Evolutionary conservation across 2,329 filamentous ascomycete species (phyloP), one percentile per base, ranked within the genome.

Genomic region (Exophiala viscosa): DNA sequence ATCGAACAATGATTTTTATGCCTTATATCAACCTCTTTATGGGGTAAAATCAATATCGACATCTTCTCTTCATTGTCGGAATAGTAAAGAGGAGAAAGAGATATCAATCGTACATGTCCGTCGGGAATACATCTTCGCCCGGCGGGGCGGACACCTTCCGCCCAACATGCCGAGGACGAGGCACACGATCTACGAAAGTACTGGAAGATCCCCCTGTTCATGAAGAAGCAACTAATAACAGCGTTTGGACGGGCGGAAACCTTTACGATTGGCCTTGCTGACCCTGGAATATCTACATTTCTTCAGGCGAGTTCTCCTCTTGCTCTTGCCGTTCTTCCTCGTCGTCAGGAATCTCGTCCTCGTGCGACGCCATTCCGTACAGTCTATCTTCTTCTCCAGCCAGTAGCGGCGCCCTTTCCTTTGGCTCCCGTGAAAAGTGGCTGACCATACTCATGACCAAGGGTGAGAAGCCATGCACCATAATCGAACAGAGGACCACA

Each of bases 391-490:
- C 74, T 65, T 82, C 78, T 1, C 60, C 70, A 2, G 70, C 75
- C 40, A 81, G 67, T 11, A 81, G 60, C 9, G 76, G 76, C 28
- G 77, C 75, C 38, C 78, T 66, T 56, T 79, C 72, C 3, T 71
- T 73, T 48, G 75, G 70, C 11, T 70, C 63, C 31, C 76, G 66
- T 3, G 65, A 62, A 56, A 76, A 76, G 64, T 81, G 76, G 0
- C 74, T 71, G 1, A 65, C 67, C 0, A 82, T 48, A 55, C 76
- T 78, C 51, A 82, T 73, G 0, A 67, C 73, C 45, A 78, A 61
- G 2, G 79, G 77, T 54, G 75, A 78, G 34, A 81, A 59, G 0
- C 79, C 79, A 65, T 82, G 78, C 4, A 82, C 69, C 54, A 82
- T 66, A 3, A 75, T 80, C 54, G 75, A 78, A 2, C 76, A 76